Conservation (phyloP, 1,284 basidiomycete genomes). For the Cystobasidiaceae sp. region DNA sequence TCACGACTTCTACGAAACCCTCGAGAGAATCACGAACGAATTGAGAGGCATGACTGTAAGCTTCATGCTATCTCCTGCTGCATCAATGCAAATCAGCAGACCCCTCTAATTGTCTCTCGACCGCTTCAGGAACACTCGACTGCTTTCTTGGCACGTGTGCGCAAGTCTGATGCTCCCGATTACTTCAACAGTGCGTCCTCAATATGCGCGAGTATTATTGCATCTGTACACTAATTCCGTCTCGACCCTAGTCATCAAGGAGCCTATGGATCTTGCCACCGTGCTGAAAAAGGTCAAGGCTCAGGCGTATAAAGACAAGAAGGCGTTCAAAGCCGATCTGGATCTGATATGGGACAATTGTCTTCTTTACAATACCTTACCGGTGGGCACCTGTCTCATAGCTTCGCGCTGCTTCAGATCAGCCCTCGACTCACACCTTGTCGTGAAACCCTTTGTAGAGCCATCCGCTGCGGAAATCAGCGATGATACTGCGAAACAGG, state of each 20-base stretch:
- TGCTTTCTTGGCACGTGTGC: constrained; percentile 81
- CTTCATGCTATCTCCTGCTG: constrained; percentile 50
- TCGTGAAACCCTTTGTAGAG: constrained; percentile 46
- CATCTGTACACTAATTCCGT: constrained; percentile 4
- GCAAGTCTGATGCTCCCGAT: constrained; percentile 78
- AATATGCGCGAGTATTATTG: neutral
- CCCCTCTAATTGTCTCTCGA: constrained; percentile 26
- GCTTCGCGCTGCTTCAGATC: neutral
- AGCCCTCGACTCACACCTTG: neutral
- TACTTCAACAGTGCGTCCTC: constrained; percentile 67
- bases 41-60: constrained; percentile 53
- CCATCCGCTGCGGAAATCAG: constrained; percentile 75
- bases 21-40: constrained; percentile 79
- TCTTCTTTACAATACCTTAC: constrained; percentile 80
- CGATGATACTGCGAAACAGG: constrained; percentile 67
- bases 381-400: constrained; percentile 54
- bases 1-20: constrained; percentile 85
- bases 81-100: neutral
- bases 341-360: constrained; percentile 98
- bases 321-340: constrained; percentile 86
- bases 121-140: constrained; percentile 55
- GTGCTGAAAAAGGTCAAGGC: constrained; percentile 88
- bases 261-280: constrained; percentile 90
- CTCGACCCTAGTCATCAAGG: constrained; percentile 62
- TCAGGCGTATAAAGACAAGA: constrained; percentile 86